phyloP scores from a whole-genome alignment of 1,284 basidiomycete genomes.

The Peniophora sp. region DNA sequence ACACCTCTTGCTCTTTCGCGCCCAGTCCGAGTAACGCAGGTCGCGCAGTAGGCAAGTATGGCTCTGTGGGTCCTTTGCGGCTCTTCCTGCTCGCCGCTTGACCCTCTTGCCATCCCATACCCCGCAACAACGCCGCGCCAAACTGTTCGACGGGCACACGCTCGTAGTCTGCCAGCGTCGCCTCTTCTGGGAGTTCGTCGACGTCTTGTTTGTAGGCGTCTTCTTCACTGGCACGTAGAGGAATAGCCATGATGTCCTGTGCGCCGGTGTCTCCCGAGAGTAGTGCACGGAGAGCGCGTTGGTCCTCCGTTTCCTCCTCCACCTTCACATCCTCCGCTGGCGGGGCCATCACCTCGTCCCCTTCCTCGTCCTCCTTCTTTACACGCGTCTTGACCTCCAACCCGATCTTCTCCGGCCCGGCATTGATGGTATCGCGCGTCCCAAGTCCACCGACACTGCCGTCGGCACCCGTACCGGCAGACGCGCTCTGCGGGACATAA shows the following conservation, averaged over 20 bases:
- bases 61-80: conserved; percentile 42
- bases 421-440: conserved; percentile 60
- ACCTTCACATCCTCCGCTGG: conserved; percentile 22
- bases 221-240: conserved; percentile 57
- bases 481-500: conserved; percentile 62
- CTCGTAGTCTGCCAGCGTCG: conserved; percentile 82
- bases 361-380: conserved; percentile 32
- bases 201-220: conserved; percentile 82
- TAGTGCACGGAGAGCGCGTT: conserved; percentile 66
- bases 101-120: conserved; percentile 95
- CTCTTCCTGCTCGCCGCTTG: conserved; percentile 55
- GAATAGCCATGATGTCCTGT: conserved; percentile 41
- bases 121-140: conserved; percentile 86
- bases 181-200: conserved; percentile 63
- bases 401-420: conserved; percentile 57
- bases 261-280: conserved; percentile 40
- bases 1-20: conserved; percentile 73
- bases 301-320: conserved; percentile 56
- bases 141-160: conserved; percentile 91
- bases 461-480: conserved; percentile 57
- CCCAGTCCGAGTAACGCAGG: conserved; percentile 86
- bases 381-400: conserved; percentile 32
- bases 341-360: conserved; percentile 22
- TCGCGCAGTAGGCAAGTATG: conserved; percentile 74
- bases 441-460: conserved; percentile 77